Percentiles rank a stretch among this genome's conserved stretches.
Evolutionary conservation across 108 stramenopile species (phyloP).

Genomic region (Parmales sp.): DNA sequence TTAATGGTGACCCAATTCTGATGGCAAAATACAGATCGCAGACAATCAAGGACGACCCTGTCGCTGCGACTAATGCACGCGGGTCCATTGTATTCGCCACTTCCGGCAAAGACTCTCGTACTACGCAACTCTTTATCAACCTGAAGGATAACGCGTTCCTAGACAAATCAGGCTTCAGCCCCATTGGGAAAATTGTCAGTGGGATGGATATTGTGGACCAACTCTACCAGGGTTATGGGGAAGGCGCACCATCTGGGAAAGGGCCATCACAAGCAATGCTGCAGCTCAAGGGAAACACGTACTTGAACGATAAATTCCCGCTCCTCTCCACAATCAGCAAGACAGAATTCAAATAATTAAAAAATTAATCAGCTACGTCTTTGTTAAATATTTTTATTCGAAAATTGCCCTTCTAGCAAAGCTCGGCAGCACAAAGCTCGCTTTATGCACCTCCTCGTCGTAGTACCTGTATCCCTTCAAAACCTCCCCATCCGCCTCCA

Average conservation of each 20-base stretch:
- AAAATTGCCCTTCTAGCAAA: slow-evolving; percentile 21
- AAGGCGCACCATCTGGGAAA: too few species aligned
- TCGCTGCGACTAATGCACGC: slow-evolving; percentile 49
- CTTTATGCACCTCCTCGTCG: slow-evolving; percentile 73
- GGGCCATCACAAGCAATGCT: slow-evolving; percentile 52
- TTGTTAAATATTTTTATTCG: neutral
- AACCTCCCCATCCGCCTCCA: slow-evolving; percentile 30
- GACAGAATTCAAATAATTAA: too few species aligned
- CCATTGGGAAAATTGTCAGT: slow-evolving; percentile 60
- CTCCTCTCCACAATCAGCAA: slow-evolving; percentile 27
- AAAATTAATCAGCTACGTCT: too few species aligned
- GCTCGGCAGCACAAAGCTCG: slow-evolving; percentile 83
- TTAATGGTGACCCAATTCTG: slow-evolving; percentile 46
- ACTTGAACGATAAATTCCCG: slow-evolving; percentile 52
- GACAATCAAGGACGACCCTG: slow-evolving; percentile 66
- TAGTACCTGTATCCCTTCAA: slow-evolving; percentile 90
- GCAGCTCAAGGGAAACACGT: slow-evolving; percentile 44
- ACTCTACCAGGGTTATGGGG: slow-evolving; percentile 58
- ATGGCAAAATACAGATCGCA: slow-evolving; percentile 20
- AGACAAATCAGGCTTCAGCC: slow-evolving; percentile 66
- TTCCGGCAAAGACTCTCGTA: slow-evolving; percentile 63
- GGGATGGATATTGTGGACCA: slow-evolving; percentile 67
- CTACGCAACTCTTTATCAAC: slow-evolving; percentile 80
- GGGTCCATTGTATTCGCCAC: slow-evolving; percentile 75
- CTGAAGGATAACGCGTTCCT: slow-evolving; percentile 53